Conservation (phyloP, 495 filamentous ascomycete genomes). For the Sphaerosporella brunnea region DNA sequence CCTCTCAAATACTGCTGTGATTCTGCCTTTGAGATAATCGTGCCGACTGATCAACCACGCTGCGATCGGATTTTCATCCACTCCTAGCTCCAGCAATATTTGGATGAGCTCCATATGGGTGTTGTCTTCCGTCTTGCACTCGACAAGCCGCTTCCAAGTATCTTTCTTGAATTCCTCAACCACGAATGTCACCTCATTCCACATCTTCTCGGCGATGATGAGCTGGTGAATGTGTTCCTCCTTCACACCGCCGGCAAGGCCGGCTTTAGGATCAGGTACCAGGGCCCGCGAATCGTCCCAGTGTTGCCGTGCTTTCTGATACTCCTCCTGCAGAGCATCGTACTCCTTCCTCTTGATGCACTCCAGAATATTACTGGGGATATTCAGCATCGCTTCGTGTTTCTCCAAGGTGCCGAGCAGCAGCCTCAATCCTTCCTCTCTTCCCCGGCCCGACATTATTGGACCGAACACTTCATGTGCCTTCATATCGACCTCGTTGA, state of each 20-base stretch:
- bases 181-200: constrained; percentile 72
- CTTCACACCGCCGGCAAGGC: constrained; percentile 32
- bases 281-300: constrained; percentile 52
- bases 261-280: constrained; percentile 37
- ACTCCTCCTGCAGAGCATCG: constrained; percentile 70
- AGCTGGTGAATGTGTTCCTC: constrained; percentile 71
- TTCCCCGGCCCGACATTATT: constrained; percentile 75
- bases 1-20: constrained; percentile 57
- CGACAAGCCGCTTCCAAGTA: constrained; percentile 61
- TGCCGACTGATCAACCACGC: constrained; percentile 79
- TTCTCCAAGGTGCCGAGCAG: constrained; percentile 56
- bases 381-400: constrained; percentile 62
- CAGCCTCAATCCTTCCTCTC: constrained; percentile 66
- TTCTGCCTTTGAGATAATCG: constrained; percentile 71
- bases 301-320: constrained; percentile 55
- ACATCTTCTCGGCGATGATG: constrained; percentile 80
- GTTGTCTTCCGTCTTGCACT: constrained; percentile 26
- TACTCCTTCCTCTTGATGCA: constrained; percentile 80
- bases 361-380: constrained; percentile 57
- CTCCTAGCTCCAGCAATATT: constrained; percentile 73
- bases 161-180: constrained; percentile 74
- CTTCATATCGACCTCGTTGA: constrained; percentile 77
- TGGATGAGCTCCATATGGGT: constrained; percentile 28
- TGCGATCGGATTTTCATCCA: constrained; percentile 91
- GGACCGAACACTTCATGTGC: constrained; percentile 96